These are phyloP conservation scores for Croton setiger DNA, from an alignment of 441 rosid genomes.

Conservation along the genomic window DNA sequence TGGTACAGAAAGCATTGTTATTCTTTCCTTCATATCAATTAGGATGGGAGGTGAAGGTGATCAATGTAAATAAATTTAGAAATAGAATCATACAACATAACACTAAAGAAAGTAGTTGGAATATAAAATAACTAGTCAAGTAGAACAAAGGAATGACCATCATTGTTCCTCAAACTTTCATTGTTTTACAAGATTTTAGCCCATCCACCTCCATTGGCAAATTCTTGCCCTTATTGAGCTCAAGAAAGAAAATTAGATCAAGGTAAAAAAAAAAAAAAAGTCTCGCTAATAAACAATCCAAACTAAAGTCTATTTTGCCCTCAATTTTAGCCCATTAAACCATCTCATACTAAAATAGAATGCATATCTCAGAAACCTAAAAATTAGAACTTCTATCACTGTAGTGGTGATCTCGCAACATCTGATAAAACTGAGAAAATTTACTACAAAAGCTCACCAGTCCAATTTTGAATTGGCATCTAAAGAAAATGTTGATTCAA, in stretches of 20 bases:
- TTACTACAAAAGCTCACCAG: constrained; percentile 49
- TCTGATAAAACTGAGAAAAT: not conserved
- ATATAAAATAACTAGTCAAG: too few relatives aligned
- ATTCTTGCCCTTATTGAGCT: not conserved
- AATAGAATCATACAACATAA: too few relatives aligned
- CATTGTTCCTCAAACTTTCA: not conserved
- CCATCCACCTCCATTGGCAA: not conserved
- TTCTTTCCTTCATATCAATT: too few relatives aligned
- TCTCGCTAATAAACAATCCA: constrained; percentile 2
- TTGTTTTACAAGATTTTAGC: not conserved
- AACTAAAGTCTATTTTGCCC: not conserved
- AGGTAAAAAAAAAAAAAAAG: not conserved
- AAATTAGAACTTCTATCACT: constrained; percentile 7
- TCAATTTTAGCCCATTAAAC: constrained; percentile 8
- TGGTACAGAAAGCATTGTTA: too few relatives aligned
- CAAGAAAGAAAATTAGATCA: not conserved
- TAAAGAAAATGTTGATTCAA: constrained; percentile 88
- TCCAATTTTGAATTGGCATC: constrained; percentile 90
- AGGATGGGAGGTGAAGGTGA: too few relatives aligned
- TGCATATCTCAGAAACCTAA: not conserved
- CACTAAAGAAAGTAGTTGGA: too few relatives aligned
- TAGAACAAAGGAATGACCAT: too few relatives aligned
- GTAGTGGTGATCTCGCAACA: not conserved
- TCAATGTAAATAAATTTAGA: too few relatives aligned
- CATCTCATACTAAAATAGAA: not conserved